phyloP scores from a whole-genome alignment of 495 filamentous ascomycete species.

The Pyrenula massariospora region DNA sequence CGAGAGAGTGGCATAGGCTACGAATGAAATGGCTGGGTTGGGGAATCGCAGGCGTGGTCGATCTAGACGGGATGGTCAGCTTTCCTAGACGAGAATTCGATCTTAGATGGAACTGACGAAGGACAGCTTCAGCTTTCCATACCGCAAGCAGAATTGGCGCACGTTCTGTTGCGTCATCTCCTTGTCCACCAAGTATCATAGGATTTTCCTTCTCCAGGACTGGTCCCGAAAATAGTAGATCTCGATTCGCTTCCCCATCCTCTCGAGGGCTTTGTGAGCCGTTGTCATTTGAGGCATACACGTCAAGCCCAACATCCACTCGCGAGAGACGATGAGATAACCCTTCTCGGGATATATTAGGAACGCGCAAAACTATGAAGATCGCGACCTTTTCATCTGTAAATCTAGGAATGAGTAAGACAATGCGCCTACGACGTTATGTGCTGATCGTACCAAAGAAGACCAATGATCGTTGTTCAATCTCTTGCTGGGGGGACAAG shows the following conservation, averaged over 20 bases:
- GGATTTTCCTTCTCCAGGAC: constrained; percentile 51
- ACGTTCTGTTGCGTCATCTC: constrained; percentile 38
- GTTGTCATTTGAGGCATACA: constrained; percentile 32
- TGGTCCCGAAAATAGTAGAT: constrained; percentile 52
- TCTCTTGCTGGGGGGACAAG: constrained; percentile 27
- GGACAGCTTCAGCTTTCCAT: constrained; percentile 69
- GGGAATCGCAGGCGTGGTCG: constrained; percentile 72
- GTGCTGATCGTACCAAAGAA: constrained; percentile 55
- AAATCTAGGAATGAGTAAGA: constrained; percentile 51
- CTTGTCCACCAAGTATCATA: constrained; percentile 44
- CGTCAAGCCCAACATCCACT: constrained; percentile 57
- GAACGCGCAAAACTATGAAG: constrained; percentile 60
- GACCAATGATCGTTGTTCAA: constrained; percentile 38
- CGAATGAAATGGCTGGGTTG: constrained; percentile 65
- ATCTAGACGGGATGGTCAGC: constrained; percentile 12
- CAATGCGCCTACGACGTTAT: constrained; percentile 13
- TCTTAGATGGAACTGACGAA: constrained; percentile 33
- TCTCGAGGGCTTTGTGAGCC: constrained; percentile 6
- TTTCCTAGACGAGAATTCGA: constrained; percentile 5
- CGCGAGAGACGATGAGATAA: constrained; percentile 50
- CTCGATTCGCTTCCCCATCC: constrained; percentile 39
- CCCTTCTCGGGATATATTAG: constrained; percentile 44
- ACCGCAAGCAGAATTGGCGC: constrained; percentile 56
- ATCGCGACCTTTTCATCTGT: constrained; percentile 70
- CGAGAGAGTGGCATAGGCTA: constrained; percentile 57